Evolutionary conservation across 73 alveolate species (phyloP).

Genomic region (Paraurostyla sp.): DNA sequence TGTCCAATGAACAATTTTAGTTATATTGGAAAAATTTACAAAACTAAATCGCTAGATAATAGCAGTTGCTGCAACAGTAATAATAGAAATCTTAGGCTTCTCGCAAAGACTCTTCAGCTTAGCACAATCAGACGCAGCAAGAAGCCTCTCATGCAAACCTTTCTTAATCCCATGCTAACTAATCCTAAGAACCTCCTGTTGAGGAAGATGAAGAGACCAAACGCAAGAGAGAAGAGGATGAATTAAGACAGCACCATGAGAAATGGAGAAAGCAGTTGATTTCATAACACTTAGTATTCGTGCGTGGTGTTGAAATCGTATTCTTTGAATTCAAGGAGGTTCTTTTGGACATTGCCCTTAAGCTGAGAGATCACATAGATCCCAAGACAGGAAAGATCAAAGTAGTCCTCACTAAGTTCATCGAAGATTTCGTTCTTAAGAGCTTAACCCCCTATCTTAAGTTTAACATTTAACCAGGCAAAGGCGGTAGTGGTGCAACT

Average conservation of each 20-base stretch:
- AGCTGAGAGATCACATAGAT: constrained; percentile 17
- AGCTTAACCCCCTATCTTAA: constrained; percentile 41
- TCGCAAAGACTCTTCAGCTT: background rate
- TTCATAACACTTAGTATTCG: constrained; percentile 52
- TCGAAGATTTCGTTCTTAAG: constrained; percentile 60
- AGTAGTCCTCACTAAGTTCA: constrained; percentile 64
- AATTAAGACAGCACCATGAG: constrained; percentile 6
- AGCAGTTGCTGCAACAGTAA: too few relatives aligned
- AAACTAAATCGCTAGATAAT: background rate
- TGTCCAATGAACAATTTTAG: constrained; percentile 34
- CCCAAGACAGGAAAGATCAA: constrained; percentile 53
- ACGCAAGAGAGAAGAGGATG: constrained; percentile 48
- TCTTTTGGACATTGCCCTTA: constrained; percentile 61
- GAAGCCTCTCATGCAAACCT: constrained; percentile 32
- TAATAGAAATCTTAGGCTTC: background rate
- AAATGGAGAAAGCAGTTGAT: constrained; percentile 55
- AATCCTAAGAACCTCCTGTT: constrained; percentile 8
- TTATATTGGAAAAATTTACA: background rate
- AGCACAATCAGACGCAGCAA: background rate
- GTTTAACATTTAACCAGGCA: constrained; percentile 48
- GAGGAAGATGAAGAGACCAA: constrained; percentile 46
- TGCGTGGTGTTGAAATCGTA: constrained; percentile 68
- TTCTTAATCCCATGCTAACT: background rate
- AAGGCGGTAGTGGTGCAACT: constrained; percentile 49
- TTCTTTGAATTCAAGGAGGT: constrained; percentile 74